Percentiles rank a stretch among this genome's conserved stretches.
These are phyloP conservation scores for Lactarius indigo DNA, from an alignment of 768 basidiomycete species.

Conservation along the genomic window DNA sequence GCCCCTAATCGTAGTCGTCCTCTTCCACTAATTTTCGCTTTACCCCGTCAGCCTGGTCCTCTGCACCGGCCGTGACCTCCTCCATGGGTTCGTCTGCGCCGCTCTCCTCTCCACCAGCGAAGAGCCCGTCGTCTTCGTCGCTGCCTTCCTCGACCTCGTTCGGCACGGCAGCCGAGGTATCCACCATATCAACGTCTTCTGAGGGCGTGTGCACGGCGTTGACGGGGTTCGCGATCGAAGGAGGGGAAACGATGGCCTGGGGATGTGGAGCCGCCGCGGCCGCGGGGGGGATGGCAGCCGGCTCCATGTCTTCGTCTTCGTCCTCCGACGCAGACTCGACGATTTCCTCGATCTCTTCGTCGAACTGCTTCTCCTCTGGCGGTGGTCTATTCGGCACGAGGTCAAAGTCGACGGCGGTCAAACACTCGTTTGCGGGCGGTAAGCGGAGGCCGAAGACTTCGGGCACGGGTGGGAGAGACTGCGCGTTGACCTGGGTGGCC, in stretches of 20 bases:
- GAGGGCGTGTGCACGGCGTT: slow-evolving; percentile 58
- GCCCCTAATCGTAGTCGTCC: slow-evolving; percentile 72
- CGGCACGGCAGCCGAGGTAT: slow-evolving; percentile 32
- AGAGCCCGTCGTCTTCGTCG: slow-evolving; percentile 73
- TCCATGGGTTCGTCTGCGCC: slow-evolving; percentile 74
- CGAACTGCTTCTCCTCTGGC: slow-evolving; percentile 68
- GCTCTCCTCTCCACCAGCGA: slow-evolving; percentile 74
- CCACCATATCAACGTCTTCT: slow-evolving; percentile 64
- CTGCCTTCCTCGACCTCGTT: slow-evolving; percentile 58
- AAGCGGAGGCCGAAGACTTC: slow-evolving; percentile 85
- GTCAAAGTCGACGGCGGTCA: slow-evolving; percentile 82
- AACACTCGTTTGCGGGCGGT: slow-evolving; percentile 63
- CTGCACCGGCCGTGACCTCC: slow-evolving; percentile 48
- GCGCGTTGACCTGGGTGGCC: slow-evolving; percentile 78
- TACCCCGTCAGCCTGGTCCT: slow-evolving; percentile 48
- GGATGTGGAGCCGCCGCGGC: slow-evolving; percentile 13
- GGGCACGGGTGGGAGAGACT: slow-evolving; percentile 77
- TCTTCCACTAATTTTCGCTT: slow-evolving; percentile 83
- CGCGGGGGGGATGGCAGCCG: slow-evolving; percentile 47
- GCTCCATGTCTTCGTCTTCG: slow-evolving; percentile 68
- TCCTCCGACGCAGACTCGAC: slow-evolving; percentile 71
- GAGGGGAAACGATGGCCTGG: slow-evolving; percentile 17
- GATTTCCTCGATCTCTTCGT: slow-evolving; percentile 80
- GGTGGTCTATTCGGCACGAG: slow-evolving; percentile 83
- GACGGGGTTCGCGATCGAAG: slow-evolving; percentile 39